Conservation (phyloP, 1,284 basidiomycete genomes). For the Pyrrhoderma lamaoense region DNA sequence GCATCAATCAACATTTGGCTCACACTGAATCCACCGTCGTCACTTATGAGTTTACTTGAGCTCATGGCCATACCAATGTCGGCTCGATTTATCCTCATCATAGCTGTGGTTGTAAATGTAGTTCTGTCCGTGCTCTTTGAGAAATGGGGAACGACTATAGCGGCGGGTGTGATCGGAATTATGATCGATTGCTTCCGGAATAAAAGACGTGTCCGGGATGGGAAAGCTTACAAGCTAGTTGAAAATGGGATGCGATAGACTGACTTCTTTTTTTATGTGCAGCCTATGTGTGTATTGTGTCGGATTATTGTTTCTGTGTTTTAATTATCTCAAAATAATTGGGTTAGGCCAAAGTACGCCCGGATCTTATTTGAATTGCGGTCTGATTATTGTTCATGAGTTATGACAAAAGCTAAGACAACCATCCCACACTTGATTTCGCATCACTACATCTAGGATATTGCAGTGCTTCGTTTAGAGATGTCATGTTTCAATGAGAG, state of each 20-base stretch:
- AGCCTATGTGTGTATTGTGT: no score
- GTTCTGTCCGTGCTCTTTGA: slow-evolving; percentile 74
- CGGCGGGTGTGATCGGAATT: slow-evolving; percentile 50
- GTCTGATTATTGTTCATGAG: no score
- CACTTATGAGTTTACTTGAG: slow-evolving; percentile 63
- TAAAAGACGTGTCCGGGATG: slow-evolving; percentile 45
- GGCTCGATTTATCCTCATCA: slow-evolving; percentile 66
- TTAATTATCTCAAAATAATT: no score
- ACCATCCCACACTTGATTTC: no score
- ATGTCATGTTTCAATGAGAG: no score
- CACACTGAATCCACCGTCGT: slow-evolving; percentile 60
- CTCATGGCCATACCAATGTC: slow-evolving; percentile 70
- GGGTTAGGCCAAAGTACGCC: no score
- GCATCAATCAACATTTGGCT: slow-evolving; percentile 70
- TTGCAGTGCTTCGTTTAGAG: no score
- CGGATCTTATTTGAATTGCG: no score
- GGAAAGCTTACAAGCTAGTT: slow-evolving; percentile 66
- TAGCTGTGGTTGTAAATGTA: slow-evolving; percentile 71
- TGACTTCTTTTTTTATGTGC: slow-evolving; percentile 8
- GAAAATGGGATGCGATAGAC: slow-evolving; percentile 50
- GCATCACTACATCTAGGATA: no score
- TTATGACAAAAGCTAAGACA: no score
- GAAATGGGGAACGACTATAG: slow-evolving; percentile 59
- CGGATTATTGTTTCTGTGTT: no score
- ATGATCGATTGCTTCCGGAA: slow-evolving; percentile 35